Evolutionary conservation across 2,329 filamentous ascomycete genomes (phyloP).

Genomic region (Amauroascus niger): DNA sequence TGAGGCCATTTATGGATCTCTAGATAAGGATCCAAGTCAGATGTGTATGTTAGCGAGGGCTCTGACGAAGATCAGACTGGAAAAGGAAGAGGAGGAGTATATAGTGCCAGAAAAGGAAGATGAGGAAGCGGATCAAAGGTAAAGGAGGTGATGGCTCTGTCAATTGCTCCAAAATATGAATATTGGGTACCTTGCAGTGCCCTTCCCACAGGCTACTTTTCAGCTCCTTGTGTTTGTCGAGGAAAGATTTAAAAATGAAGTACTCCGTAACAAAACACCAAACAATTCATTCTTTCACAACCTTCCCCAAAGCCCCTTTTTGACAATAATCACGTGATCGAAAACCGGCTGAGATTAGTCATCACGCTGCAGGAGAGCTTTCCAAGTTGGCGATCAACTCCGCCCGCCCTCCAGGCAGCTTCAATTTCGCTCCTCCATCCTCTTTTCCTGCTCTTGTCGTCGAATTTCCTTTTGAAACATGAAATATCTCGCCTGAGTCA

Average conservation of each 20-base stretch:
- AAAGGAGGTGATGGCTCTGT: background rate
- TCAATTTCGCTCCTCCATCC: background rate
- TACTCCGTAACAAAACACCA: too few species aligned
- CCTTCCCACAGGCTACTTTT: background rate
- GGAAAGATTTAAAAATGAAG: too few species aligned
- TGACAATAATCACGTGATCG: too few species aligned
- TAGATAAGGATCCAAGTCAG: conserved; percentile 1
- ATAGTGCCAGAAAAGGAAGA: background rate
- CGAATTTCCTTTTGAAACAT: background rate
- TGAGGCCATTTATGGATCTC: background rate
- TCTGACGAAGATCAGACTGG: conserved; percentile 7
- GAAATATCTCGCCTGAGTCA: background rate
- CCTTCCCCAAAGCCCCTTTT: too few species aligned
- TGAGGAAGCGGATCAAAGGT: background rate
- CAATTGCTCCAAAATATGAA: background rate
- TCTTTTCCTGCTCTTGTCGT: background rate
- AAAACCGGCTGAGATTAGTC: conserved; percentile 7
- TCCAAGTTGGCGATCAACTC: background rate
- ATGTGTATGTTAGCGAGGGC: conserved; percentile 10
- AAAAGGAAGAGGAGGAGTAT: conserved; percentile 8
- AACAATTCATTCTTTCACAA: too few species aligned
- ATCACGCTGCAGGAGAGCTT: background rate
- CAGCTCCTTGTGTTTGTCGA: too few species aligned
- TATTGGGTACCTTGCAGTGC: background rate
- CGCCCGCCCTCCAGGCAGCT: conserved; percentile 6